phyloP scores from a whole-genome alignment of 1,139 yeast genomes.

The Yamadazyma atmosphaerica region DNA sequence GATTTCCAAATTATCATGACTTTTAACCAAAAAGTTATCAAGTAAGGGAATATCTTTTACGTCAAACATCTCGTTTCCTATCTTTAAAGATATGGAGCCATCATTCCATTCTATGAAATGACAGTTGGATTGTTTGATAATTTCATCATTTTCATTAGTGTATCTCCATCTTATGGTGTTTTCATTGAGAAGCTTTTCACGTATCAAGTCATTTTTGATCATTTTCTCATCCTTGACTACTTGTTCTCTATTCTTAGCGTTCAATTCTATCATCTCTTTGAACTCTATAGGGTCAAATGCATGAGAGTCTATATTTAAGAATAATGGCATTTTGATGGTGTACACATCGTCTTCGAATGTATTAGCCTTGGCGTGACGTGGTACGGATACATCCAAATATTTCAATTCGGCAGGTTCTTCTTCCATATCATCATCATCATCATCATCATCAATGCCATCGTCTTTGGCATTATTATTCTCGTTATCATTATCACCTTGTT shows the following conservation, averaged over 20 bases:
- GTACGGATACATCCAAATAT: conserved; percentile 61
- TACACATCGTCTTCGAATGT: conserved; percentile 44
- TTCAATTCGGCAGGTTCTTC: conserved; percentile 33
- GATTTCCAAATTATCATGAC: conserved; percentile 71
- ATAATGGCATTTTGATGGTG: conserved; percentile 75
- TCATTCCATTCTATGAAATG: conserved; percentile 94
- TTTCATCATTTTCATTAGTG: conserved; percentile 63
- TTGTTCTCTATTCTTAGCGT: conserved; percentile 38
- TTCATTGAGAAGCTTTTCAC: conserved; percentile 62
- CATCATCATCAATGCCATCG: conserved; percentile 6
- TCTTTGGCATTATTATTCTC: conserved; percentile 7
- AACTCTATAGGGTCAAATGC: conserved; percentile 83
- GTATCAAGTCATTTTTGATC: conserved; percentile 43
- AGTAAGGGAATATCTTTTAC: conserved; percentile 63
- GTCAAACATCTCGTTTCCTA: conserved; percentile 89
- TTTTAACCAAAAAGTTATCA: conserved; percentile 71
- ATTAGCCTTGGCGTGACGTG: conserved; percentile 68
- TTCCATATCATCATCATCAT: conserved; percentile 6
- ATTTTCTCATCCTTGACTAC: conserved; percentile 33
- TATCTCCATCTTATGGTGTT: conserved; percentile 94
- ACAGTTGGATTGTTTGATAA: conserved; percentile 83
- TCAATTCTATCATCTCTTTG: conserved; percentile 52
- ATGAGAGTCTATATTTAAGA: conserved; percentile 76
- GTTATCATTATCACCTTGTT: conserved; percentile 7
- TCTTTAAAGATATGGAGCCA: conserved; percentile 79